A percentile compares a stretch with the other conserved stretches of the same genome.
phyloP scores from a whole-genome alignment of 1,139 yeast species.

The Saccharomyces hybrid region DNA sequence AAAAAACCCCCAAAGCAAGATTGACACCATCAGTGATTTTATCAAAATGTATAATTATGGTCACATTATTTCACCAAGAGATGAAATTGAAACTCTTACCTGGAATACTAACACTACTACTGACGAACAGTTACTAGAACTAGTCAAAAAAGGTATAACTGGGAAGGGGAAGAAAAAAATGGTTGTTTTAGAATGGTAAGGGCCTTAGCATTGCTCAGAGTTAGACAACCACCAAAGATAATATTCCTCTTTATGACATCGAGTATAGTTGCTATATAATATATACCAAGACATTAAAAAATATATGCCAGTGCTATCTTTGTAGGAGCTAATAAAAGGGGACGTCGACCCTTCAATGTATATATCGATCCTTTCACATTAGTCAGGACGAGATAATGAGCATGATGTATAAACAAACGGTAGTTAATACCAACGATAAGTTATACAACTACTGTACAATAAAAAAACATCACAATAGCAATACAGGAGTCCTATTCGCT shows the following conservation, averaged over 20 bases:
- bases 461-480: too few species aligned
- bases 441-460: not conserved
- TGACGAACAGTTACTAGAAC: conserved; percentile 45
- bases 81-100: conserved; percentile 53
- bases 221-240: not conserved
- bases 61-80: conserved; percentile 36
- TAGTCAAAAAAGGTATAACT: conserved; percentile 47
- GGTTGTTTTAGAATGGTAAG: conserved; percentile 29
- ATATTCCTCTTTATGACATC: not conserved
- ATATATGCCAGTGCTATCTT: not conserved
- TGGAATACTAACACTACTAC: conserved; percentile 38
- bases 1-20: conserved; percentile 55
- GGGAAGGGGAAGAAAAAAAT: conserved; percentile 40
- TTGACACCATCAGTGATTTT: conserved; percentile 51
- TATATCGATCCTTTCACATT: too few species aligned
- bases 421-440: not conserved
- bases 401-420: too few species aligned
- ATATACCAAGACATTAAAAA: not conserved
- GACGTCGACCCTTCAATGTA: not conserved
- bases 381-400: not conserved
- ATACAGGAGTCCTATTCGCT: too few species aligned
- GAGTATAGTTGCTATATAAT: not conserved
- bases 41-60: conserved; percentile 62
- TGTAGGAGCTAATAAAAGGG: not conserved
- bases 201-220: not conserved